Evolutionary conservation across 1,139 yeast species (phyloP).

Genomic region (Suhomyces taliae): DNA sequence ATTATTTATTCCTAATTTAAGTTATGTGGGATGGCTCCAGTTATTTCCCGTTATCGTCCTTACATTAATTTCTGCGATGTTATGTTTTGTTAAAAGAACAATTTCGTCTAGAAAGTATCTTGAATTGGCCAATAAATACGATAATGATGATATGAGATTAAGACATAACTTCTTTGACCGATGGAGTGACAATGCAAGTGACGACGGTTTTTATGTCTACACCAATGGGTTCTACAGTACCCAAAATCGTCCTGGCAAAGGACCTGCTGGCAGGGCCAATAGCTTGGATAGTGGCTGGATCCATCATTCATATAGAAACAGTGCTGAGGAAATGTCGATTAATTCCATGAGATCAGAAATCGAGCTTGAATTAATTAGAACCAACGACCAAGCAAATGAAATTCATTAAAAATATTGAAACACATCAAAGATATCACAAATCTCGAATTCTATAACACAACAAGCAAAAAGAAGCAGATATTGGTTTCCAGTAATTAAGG

Average conservation of each 20-base stretch:
- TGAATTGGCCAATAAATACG: conserved; percentile 31
- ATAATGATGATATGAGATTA: conserved; percentile 41
- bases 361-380: not conserved
- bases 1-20: conserved; percentile 40
- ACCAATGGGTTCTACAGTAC: conserved; percentile 44
- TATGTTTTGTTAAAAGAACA: conserved; percentile 43
- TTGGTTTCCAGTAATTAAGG: too few relatives aligned
- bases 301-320: conserved; percentile 19
- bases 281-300: conserved; percentile 22
- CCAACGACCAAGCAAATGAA: not conserved
- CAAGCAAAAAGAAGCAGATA: too few relatives aligned
- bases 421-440: too few relatives aligned
- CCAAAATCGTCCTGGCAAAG: conserved; percentile 12
- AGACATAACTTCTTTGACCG: conserved; percentile 21
- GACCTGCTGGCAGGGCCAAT: conserved; percentile 3
- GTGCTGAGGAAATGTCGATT: conserved; percentile 20
- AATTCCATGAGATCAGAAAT: conserved; percentile 13
- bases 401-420: too few relatives aligned
- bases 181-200: conserved; percentile 35
- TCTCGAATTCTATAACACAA: too few relatives aligned
- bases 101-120: conserved; percentile 39
- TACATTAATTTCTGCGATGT: conserved; percentile 37
- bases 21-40: conserved; percentile 48
- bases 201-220: conserved; percentile 47
- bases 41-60: conserved; percentile 39